Base-by-base conservation (phyloP, 306 rosid genomes). In the Potentilla sterilis region DNA sequence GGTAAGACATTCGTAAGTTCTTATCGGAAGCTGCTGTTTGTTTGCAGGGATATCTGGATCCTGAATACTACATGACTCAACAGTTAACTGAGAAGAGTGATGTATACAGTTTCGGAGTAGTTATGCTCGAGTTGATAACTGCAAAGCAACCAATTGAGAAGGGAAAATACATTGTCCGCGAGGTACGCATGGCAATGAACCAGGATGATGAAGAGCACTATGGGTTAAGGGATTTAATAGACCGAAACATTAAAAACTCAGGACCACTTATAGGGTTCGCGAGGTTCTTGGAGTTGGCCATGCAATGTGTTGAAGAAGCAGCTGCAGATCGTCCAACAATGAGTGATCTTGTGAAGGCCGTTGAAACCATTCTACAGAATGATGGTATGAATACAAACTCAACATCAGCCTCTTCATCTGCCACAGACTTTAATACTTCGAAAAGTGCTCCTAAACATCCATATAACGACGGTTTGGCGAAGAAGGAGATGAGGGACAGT, bases 31-130 rank as follows among this genome's bases (percentile, higher is more conserved):
- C 15, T 57, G 37, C 19, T 9, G 8, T 37, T 47, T 15, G 34
- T 51, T 24, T 83, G 81, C 87, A 95, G 98, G 99, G 99, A 12
- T 95, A 95, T 79, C 67, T 95, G 41, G 99, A 95, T 83, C 99
- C 97, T 3, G 96, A 95, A 83, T 95, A 95, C 69, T 95, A 95
- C 88, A 84, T 90, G 97, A 95, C 97, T 24, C 97, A 95, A 65
- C 97, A 95, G 58, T 77, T 95, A 42, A 90, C 97, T 0, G 97
- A 90, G 68, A 95, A 92, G 81, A 92, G 97, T 44, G 99, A 95
- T 34, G 97, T 92, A 46, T 95, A 95, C 77, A 92, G 99, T 67
- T 95, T 87, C 41, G 99, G 99, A 13, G 97, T 95, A 0, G 97
- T 95, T 2, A 90, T 95, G 97, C 85, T 95, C 28, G 99, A 95